Evolutionary conservation across 1,139 yeast genomes (phyloP).

Genomic region (Geotrichum restrictum): DNA sequence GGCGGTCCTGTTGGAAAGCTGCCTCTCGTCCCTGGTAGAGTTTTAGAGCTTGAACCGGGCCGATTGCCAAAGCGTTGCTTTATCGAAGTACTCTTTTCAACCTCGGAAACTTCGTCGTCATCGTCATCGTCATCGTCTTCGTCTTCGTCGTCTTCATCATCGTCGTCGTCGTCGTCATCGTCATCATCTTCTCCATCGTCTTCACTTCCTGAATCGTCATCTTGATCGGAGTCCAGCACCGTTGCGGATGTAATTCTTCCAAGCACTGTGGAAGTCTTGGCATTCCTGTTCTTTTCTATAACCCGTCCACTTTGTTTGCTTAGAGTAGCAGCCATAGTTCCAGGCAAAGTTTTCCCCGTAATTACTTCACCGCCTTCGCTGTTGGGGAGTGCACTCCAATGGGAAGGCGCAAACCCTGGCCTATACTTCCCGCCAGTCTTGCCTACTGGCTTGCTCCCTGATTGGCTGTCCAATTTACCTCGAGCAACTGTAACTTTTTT

Average conservation of each 20-base stretch:
- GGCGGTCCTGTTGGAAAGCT: slow-evolving; percentile 4
- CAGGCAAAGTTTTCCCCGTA: slow-evolving; percentile 1
- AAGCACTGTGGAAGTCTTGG: background rate
- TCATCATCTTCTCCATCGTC: slow-evolving; percentile 5
- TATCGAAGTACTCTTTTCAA: slow-evolving; percentile 10
- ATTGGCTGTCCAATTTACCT: too few species aligned
- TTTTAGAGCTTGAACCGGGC: slow-evolving; percentile 7
- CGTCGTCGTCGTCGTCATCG: slow-evolving; percentile 4
- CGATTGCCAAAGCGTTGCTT: background rate
- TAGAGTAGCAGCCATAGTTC: background rate
- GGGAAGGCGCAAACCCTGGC: slow-evolving; percentile 22
- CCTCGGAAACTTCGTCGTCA: slow-evolving; percentile 8
- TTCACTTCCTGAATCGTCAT: background rate
- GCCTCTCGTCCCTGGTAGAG: slow-evolving; percentile 18
- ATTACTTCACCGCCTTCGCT: background rate
- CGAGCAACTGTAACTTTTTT: background rate
- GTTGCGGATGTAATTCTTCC: background rate
- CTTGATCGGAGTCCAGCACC: slow-evolving; percentile 1
- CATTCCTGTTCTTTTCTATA: too few species aligned
- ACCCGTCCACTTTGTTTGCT: too few species aligned
- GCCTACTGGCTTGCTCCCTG: background rate
- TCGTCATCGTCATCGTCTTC: background rate
- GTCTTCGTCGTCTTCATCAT: background rate
- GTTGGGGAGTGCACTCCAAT: slow-evolving; percentile 16
- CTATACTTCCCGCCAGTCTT: slow-evolving; percentile 14